These are phyloP conservation scores for Oropetium thomaeum DNA, from an alignment of 176 grass and related monocot genomes.

Conservation along the genomic window DNA sequence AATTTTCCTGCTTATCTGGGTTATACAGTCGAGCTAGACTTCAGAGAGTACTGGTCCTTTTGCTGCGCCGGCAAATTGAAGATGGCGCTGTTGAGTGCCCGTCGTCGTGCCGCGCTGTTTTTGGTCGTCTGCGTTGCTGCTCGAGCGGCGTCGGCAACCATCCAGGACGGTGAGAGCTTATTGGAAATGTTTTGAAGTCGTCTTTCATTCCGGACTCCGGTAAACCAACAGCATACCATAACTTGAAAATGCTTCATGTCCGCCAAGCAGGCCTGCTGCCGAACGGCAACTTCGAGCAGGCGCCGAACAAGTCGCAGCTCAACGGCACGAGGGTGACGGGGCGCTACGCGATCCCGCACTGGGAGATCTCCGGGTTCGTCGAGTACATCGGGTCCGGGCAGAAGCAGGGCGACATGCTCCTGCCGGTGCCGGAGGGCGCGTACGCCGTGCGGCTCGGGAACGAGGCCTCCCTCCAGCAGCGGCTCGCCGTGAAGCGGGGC, in stretches of 20 bases:
- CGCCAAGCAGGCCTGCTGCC: conserved; percentile 38
- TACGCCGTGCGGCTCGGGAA: conserved; percentile 57
- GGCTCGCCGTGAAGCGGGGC: conserved; percentile 32
- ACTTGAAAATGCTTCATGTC: neutral
- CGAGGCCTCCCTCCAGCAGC: conserved; percentile 53
- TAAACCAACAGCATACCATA: neutral
- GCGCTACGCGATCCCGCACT: conserved; percentile 41
- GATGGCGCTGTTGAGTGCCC: neutral
- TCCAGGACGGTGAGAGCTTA: conserved; percentile 41
- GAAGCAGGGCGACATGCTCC: conserved; percentile 56
- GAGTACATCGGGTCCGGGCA: conserved; percentile 53
- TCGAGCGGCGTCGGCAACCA: conserved; percentile 1
- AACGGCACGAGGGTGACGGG: conserved; percentile 37
- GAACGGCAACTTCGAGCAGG: conserved; percentile 62
- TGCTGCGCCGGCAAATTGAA: neutral
- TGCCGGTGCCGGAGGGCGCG: conserved; percentile 59
- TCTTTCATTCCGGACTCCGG: neutral
- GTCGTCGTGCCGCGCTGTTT: neutral
- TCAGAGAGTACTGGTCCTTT: neutral
- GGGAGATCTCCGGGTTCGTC: conserved; percentile 48
- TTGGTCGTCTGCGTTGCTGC: conserved; percentile 26
- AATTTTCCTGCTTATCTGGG: neutral
- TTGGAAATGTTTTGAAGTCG: neutral
- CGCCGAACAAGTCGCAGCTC: conserved; percentile 34
- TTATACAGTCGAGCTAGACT: neutral